phyloP scores from a whole-genome alignment of 2,329 filamentous ascomycete genomes.

The Cladorrhinum sp. region DNA sequence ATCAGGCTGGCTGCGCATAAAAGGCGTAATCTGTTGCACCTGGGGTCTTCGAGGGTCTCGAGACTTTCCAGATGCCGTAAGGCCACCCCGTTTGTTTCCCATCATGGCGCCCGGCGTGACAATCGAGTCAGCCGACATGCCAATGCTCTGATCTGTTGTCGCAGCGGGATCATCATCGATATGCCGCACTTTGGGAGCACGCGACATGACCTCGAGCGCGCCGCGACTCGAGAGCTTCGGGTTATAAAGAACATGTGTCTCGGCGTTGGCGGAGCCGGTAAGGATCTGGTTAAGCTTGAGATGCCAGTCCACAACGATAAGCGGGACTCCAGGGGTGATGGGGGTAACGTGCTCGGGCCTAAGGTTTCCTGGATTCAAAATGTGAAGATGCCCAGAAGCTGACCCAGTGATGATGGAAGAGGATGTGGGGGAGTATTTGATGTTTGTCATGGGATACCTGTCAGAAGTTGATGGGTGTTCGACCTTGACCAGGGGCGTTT shows the following conservation, averaged over 20 bases:
- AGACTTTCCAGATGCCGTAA: conserved; percentile 74
- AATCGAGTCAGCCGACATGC: conserved; percentile 80
- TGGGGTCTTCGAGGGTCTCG: conserved; percentile 81
- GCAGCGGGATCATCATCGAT: conserved; percentile 88
- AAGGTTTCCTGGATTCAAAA: conserved; percentile 89
- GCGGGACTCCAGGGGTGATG: conserved; percentile 77
- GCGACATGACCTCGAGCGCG: conserved; percentile 85
- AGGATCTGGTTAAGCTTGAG: conserved; percentile 93
- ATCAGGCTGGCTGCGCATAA: conserved; percentile 85
- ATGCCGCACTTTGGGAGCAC: conserved; percentile 90
- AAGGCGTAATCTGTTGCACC: conserved; percentile 79
- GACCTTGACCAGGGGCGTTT: conserved; percentile 76
- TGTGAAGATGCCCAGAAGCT: conserved; percentile 78
- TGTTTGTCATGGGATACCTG: conserved; percentile 80
- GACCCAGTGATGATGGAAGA: conserved; percentile 88
- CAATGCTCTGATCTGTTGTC: conserved; percentile 78
- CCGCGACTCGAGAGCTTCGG: conserved; percentile 78
- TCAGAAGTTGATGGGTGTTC: conserved; percentile 78
- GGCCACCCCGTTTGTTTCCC: conserved; percentile 58
- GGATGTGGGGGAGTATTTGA: conserved; percentile 81
- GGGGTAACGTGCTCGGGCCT: conserved; percentile 80
- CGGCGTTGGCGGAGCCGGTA: conserved; percentile 86
- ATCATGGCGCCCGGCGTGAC: conserved; percentile 61
- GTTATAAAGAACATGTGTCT: conserved; percentile 87
- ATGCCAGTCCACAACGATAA: conserved; percentile 89